Evolutionary conservation across 2,329 filamentous ascomycete species (phyloP).

Genomic region (Corniculantispora saksenae): DNA sequence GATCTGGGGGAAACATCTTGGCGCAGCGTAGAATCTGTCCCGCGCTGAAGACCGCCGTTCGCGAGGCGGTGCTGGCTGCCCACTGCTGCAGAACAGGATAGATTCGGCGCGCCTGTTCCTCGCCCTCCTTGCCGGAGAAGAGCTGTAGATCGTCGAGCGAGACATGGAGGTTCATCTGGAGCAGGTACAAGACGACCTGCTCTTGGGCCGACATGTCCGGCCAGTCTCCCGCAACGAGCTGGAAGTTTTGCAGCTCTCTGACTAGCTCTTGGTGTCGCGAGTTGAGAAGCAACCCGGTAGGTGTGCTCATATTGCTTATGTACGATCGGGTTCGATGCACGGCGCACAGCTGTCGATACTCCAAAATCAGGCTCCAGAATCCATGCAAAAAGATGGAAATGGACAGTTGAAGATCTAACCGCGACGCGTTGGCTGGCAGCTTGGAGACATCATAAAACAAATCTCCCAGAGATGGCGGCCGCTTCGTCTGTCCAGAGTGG

Average conservation of each 20-base stretch:
- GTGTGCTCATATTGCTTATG: constrained; percentile 39
- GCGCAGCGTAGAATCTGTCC: constrained; percentile 66
- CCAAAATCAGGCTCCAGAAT: constrained; percentile 66
- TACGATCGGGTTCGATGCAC: constrained; percentile 51
- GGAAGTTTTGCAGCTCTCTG: constrained; percentile 54
- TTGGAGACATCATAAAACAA: constrained; percentile 58
- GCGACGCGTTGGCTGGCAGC: constrained; percentile 48
- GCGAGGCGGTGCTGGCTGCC: constrained; percentile 55
- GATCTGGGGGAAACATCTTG: constrained; percentile 51
- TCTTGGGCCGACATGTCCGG: constrained; percentile 48
- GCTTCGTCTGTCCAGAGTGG: constrained; percentile 38
- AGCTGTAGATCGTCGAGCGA: constrained; percentile 66
- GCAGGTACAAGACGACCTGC: constrained; percentile 51
- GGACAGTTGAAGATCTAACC: constrained; percentile 58
- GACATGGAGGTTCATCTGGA: constrained; percentile 65
- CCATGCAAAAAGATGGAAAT: constrained; percentile 64
- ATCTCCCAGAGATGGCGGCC: constrained; percentile 55
- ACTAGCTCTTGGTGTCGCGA: constrained; percentile 64
- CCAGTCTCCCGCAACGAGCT: constrained; percentile 44
- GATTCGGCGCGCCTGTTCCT: constrained; percentile 62
- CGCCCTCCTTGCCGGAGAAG: constrained; percentile 67
- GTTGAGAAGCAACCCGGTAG: constrained; percentile 48
- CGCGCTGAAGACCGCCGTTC: constrained; percentile 66
- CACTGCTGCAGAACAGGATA: constrained; percentile 61
- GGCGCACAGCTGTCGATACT: constrained; percentile 62